A percentile compares a stretch with the other conserved stretches of the same genome.
phyloP scores from a whole-genome alignment of 2,329 filamentous ascomycete genomes.

The Sporothrix brasiliensis region DNA sequence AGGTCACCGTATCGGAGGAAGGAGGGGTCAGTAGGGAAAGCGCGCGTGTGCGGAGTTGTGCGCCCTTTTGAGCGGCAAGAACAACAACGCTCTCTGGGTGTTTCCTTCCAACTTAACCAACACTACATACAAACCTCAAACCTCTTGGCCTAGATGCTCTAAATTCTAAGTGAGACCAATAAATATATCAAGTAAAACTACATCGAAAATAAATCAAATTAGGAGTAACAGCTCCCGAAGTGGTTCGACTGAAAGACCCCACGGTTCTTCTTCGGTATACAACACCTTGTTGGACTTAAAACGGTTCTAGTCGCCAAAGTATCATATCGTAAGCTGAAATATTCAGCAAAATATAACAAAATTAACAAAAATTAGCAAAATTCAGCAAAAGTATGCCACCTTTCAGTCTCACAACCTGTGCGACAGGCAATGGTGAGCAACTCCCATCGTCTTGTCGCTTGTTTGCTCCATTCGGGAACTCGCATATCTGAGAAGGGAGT shows the following conservation, averaged over 20 bases:
- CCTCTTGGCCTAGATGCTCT: not conserved
- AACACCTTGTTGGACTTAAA: not conserved
- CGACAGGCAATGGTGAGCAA: not conserved
- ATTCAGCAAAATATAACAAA: too few species aligned
- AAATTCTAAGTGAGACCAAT: too few species aligned
- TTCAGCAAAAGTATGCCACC: not conserved
- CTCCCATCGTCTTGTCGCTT: not conserved
- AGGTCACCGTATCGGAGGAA: conserved; percentile 17
- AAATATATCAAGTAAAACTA: not conserved
- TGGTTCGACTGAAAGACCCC: not conserved
- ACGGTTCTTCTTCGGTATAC: not conserved
- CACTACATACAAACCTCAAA: too few species aligned
- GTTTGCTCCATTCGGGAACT: not conserved
- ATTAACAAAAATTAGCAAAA: too few species aligned
- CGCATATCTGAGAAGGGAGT: not conserved
- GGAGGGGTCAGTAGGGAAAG: conserved; percentile 15
- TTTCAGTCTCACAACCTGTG: not conserved
- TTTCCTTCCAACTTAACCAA: not conserved
- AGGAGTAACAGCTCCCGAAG: not conserved
- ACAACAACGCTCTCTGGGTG: not conserved
- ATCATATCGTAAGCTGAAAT: not conserved
- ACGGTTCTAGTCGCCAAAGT: not conserved
- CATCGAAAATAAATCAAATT: not conserved
- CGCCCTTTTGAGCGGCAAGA: not conserved
- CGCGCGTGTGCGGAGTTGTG: conserved; percentile 1